These are phyloP conservation scores for Spathaspora boniae DNA, from an alignment of 805 yeast genomes.

Conservation along the genomic window DNA sequence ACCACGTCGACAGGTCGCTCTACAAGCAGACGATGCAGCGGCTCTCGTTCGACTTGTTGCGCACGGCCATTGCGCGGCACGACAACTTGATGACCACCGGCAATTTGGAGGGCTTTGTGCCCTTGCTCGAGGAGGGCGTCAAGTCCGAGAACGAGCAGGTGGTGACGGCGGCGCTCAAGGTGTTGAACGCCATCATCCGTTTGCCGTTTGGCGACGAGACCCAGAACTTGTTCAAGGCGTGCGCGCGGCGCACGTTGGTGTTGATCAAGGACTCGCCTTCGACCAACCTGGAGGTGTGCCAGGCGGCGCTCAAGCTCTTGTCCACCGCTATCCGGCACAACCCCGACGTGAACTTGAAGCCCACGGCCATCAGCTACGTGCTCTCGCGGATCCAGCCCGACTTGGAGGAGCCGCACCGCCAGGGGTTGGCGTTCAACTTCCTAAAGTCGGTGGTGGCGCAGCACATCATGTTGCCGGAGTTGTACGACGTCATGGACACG, in stretches of 20 bases:
- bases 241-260: conserved; percentile 57
- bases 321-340: conserved; percentile 70
- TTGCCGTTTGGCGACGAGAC: conserved; percentile 58
- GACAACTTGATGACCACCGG: conserved; percentile 54
- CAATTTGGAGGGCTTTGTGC: conserved; percentile 70
- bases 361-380: conserved; percentile 68
- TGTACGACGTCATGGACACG: conserved; percentile 82
- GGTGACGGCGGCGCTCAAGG: conserved; percentile 61
- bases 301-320: conserved; percentile 70
- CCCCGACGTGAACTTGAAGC: conserved; percentile 61
- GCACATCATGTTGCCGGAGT: conserved; percentile 76
- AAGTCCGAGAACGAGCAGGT: conserved; percentile 73
- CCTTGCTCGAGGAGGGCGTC: conserved; percentile 60
- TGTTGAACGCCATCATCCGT: conserved; percentile 56
- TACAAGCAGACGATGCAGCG: conserved; percentile 64
- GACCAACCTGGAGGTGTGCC: conserved; percentile 77
- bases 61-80: conserved; percentile 66
- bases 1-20: conserved; percentile 52
- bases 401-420: conserved; percentile 83
- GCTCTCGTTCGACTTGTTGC: conserved; percentile 71
- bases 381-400: conserved; percentile 77
- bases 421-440: conserved; percentile 84
- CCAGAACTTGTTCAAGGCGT: conserved; percentile 50
- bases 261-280: conserved; percentile 73
- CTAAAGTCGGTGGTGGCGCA: conserved; percentile 73